A percentile compares a stretch with the other conserved stretches of the same genome.
Evolutionary conservation across 768 basidiomycete species (phyloP).

Genomic region (Daedaleopsis nitida): DNA sequence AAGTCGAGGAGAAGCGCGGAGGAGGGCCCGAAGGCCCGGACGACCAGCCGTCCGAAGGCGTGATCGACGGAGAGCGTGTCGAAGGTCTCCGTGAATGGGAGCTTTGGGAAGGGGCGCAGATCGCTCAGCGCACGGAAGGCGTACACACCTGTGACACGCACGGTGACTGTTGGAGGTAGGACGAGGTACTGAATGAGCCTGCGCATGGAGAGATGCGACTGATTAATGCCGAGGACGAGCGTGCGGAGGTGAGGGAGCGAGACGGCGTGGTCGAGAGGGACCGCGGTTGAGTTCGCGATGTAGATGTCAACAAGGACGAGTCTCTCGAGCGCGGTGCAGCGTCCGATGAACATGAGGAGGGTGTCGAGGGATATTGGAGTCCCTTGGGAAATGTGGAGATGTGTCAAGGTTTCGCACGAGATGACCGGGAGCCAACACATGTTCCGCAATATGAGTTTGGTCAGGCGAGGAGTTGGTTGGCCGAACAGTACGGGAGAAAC

Average conservation of each 20-base stretch:
- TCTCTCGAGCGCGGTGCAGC: conserved; percentile 11
- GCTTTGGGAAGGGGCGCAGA: conserved; percentile 12
- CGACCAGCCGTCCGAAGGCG: not conserved
- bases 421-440: conserved; percentile 15
- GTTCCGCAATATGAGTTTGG: conserved; percentile 11
- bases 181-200: conserved; percentile 4
- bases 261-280: conserved; percentile 2
- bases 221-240: conserved; percentile 13
- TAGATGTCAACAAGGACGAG: conserved; percentile 17
- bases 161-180: conserved; percentile 7
- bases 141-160: conserved; percentile 10
- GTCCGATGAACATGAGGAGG: conserved; percentile 15
- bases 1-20: conserved; percentile 12
- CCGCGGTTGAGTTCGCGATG: conserved; percentile 2
- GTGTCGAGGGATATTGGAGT: conserved; percentile 10
- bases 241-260: conserved; percentile 4
- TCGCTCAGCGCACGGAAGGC: conserved; percentile 12
- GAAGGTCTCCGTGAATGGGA: conserved; percentile 8
- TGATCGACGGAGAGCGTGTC: conserved; percentile 10
- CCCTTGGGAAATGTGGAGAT: conserved; percentile 11
- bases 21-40: conserved; percentile 6
- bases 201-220: conserved; percentile 16
- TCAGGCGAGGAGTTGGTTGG: not conserved
- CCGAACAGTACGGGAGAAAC: conserved; percentile 4
- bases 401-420: conserved; percentile 12